Conservation (phyloP, 202 grass and related monocot genomes). For the Setaria italica region DNA sequence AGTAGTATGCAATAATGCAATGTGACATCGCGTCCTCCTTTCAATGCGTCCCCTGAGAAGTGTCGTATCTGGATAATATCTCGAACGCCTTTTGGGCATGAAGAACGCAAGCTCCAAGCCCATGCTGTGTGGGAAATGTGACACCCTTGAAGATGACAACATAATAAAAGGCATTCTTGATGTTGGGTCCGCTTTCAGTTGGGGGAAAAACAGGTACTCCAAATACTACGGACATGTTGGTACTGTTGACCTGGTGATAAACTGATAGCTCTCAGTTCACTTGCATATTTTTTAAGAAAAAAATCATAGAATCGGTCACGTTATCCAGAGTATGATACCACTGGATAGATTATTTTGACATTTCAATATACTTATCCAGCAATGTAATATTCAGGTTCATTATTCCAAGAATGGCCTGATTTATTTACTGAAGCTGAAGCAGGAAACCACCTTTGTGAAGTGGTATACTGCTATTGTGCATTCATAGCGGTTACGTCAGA, state of each 20-base stretch:
- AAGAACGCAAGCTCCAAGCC: background rate
- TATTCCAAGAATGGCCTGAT: background rate
- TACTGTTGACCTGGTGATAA: background rate
- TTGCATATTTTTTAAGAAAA: background rate
- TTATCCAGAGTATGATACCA: too few relatives aligned
- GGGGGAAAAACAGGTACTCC: too few relatives aligned
- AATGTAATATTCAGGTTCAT: background rate
- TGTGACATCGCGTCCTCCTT: background rate
- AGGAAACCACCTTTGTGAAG: background rate
- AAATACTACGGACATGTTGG: background rate
- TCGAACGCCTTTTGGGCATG: background rate
- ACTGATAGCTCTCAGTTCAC: too few relatives aligned
- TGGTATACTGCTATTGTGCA: background rate
- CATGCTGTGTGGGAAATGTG: background rate
- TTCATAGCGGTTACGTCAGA: background rate
- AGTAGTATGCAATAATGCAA: background rate
- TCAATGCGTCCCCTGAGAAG: background rate
- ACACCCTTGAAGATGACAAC: conserved; percentile 3
- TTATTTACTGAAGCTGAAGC: too few relatives aligned
- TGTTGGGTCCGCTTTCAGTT: background rate
- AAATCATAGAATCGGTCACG: background rate
- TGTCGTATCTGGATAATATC: conserved; percentile 21
- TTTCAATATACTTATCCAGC: background rate
- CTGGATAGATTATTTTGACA: background rate
- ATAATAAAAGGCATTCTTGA: background rate